These are phyloP conservation scores for Caloboletus firmus DNA, from an alignment of 1,284 basidiomycete genomes.

Conservation along the genomic window DNA sequence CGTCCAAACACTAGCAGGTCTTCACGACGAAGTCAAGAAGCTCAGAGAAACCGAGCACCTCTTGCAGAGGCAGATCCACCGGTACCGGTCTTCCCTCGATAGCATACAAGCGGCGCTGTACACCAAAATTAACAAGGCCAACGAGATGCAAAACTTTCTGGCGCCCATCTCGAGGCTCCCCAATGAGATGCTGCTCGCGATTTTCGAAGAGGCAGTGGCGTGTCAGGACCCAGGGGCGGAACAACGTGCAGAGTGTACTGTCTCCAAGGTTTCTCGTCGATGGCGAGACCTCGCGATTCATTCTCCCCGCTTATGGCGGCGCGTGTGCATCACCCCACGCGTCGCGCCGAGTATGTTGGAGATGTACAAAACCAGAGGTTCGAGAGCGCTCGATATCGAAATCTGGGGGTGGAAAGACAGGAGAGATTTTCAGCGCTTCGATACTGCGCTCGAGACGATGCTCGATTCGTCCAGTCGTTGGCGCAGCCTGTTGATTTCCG, in stretches of 20 bases:
- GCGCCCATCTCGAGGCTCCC: conserved; percentile 32
- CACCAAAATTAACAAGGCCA: conserved; percentile 26
- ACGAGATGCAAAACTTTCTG: conserved; percentile 31
- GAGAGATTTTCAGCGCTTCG: conserved; percentile 34
- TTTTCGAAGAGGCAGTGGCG: conserved; percentile 32
- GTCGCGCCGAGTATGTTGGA: conserved; percentile 26
- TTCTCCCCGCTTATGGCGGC: conserved; percentile 30
- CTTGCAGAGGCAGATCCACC: conserved; percentile 21
- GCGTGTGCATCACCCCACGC: conserved; percentile 25
- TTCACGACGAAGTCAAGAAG: conserved; percentile 21
- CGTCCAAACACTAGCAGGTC: conserved; percentile 16
- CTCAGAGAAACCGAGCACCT: conserved; percentile 21
- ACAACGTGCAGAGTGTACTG: conserved; percentile 22
- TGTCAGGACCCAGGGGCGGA: conserved; percentile 26
- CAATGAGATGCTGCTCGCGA: conserved; percentile 32
- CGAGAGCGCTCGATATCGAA: conserved; percentile 30
- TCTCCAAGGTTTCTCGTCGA: conserved; percentile 34
- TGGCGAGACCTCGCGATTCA: conserved; percentile 31
- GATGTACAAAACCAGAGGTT: conserved; percentile 26
- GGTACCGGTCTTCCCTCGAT: conserved; percentile 17
- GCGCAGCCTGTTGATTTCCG: conserved; percentile 27
- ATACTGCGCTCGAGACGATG: conserved; percentile 26
- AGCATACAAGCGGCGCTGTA: conserved; percentile 18
- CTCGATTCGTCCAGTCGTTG: conserved; percentile 30
- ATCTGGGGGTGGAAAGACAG: conserved; percentile 33